Evolutionary conservation across 768 basidiomycete species (phyloP).

Genomic region (Tephrocybe sp.): DNA sequence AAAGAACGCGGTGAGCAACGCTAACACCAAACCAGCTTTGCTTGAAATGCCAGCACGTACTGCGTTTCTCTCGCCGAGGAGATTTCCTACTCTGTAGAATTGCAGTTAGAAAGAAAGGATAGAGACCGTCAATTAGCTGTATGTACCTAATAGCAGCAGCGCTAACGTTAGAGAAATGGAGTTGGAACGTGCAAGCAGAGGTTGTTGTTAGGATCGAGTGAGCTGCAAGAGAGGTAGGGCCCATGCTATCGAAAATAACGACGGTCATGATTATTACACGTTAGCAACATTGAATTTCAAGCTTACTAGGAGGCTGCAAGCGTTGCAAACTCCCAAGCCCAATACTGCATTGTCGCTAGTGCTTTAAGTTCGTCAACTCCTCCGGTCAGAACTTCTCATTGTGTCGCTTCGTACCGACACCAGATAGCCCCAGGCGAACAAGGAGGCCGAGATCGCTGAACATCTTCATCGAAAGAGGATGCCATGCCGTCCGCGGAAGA

Average conservation of each 20-base stretch:
- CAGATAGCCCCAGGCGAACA: constrained; percentile 73
- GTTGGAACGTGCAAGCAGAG: constrained; percentile 72
- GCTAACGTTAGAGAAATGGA: constrained; percentile 76
- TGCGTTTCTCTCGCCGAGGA: constrained; percentile 15
- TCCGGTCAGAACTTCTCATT: background rate
- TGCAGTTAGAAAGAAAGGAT: background rate
- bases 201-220: constrained; percentile 83
- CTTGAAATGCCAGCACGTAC: constrained; percentile 23
- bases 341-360: constrained; percentile 89
- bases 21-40: constrained; percentile 57
- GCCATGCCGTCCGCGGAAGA: constrained; percentile 77
- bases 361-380: too few relatives aligned
- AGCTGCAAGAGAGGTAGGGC: constrained; percentile 75
- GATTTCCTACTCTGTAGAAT: constrained; percentile 10
- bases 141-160: constrained; percentile 79
- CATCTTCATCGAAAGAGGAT: constrained; percentile 61
- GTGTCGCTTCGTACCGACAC: constrained; percentile 52
- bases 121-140: too few relatives aligned
- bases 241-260: constrained; percentile 48
- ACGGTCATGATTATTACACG: too few relatives aligned
- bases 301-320: constrained; percentile 46
- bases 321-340: constrained; percentile 88
- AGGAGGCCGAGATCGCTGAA: constrained; percentile 68
- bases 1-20: background rate
- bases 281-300: too few relatives aligned